Evolutionary conservation across 2,329 filamentous ascomycete genomes (phyloP).

Genomic region (Monosporascus sp.): DNA sequence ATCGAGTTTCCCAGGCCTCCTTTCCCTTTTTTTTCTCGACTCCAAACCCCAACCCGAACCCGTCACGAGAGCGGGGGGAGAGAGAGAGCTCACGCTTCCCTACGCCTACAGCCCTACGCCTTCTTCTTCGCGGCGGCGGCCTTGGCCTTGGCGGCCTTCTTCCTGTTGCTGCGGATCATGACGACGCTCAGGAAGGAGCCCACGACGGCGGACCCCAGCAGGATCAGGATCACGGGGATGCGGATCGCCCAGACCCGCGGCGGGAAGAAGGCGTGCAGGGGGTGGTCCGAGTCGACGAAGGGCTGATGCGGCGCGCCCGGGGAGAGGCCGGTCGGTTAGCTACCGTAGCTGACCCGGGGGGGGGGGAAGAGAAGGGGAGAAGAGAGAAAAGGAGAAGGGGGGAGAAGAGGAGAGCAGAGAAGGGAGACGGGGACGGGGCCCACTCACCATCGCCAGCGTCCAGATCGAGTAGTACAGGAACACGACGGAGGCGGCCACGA

Average conservation of each 20-base stretch:
- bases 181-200: conserved; percentile 94
- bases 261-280: conserved; percentile 90
- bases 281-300: conserved; percentile 93
- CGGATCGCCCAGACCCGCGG: conserved; percentile 98
- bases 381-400: conserved; percentile 2
- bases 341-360: conserved; percentile 4
- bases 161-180: conserved; percentile 98
- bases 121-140: conserved; percentile 77
- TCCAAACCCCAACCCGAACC: not conserved
- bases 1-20: not conserved
- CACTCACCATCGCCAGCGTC: conserved; percentile 88
- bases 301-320: conserved; percentile 51
- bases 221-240: conserved; percentile 92
- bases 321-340: conserved; percentile 1
- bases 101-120: conserved; percentile 44
- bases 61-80: no score
- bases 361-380: conserved; percentile 4
- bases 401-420: conserved; percentile 1
- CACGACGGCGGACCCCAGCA: conserved; percentile 87
- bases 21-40: not conserved
- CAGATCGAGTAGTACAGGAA: conserved; percentile 92
- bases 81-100: no score
- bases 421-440: not conserved
- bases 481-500: conserved; percentile 59
- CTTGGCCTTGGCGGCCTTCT: conserved; percentile 93